phyloP scores from a whole-genome alignment of 257 asterid genomes.

The Nicotiana tabacum region DNA sequence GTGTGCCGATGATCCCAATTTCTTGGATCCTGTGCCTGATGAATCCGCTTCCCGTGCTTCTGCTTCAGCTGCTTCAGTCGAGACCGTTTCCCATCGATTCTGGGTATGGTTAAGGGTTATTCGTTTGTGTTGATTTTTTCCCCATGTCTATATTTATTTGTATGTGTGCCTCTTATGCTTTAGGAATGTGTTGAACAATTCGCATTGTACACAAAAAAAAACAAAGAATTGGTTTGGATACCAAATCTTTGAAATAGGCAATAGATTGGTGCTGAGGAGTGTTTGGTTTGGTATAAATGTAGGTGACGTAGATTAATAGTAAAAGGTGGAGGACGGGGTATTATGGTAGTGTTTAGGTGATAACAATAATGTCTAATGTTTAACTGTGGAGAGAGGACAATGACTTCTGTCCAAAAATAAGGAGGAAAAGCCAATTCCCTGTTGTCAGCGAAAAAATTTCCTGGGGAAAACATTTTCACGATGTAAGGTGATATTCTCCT shows the following conservation, averaged over 20 bases:
- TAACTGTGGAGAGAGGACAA: not conserved
- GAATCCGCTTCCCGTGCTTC: slow-evolving; percentile 46
- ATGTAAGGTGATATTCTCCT: not conserved
- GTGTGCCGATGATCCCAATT: slow-evolving; percentile 83
- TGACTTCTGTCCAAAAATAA: not conserved
- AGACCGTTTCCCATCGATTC: slow-evolving; percentile 79
- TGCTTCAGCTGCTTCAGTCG: slow-evolving; percentile 38
- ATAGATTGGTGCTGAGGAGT: not conserved
- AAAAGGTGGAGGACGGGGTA: not conserved
- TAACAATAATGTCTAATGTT: not conserved
- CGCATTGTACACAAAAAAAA: not conserved
- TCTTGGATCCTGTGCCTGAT: slow-evolving; percentile 68
- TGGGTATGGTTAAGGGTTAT: slow-evolving; percentile 53
- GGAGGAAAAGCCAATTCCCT: not conserved
- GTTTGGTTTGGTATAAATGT: not conserved
- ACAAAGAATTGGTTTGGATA: not conserved
- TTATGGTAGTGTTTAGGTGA: not conserved
- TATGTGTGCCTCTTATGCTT: not conserved
- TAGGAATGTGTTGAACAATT: not conserved
- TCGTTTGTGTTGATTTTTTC: not conserved
- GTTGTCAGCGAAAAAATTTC: not conserved
- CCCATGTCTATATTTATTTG: not conserved
- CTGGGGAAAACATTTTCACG: not conserved
- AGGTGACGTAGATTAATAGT: not conserved
- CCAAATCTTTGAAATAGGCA: not conserved